These are phyloP conservation scores for Prasinococcaceae sp. DNA, from an alignment of 139 green algal genomes.

Conservation along the genomic window DNA sequence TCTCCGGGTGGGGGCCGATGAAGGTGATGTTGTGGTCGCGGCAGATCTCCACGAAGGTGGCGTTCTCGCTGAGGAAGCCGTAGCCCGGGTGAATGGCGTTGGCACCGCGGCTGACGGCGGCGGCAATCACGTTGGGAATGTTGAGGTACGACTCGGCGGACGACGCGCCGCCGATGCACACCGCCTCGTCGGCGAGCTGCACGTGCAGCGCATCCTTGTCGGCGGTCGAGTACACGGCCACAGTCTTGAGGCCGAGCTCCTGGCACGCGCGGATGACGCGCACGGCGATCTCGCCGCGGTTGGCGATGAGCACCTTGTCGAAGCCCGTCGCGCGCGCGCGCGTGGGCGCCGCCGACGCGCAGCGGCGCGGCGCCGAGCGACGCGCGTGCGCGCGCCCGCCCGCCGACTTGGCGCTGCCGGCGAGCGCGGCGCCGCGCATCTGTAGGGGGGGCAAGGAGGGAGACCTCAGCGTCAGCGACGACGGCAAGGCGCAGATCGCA, in stretches of 20 bases:
- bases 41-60: slow-evolving; percentile 92
- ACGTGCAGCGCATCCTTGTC: slow-evolving; percentile 76
- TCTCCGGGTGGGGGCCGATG: slow-evolving; percentile 78
- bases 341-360: too few relatives aligned
- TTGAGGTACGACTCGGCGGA: slow-evolving; percentile 78
- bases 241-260: slow-evolving; percentile 70
- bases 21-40: slow-evolving; percentile 87
- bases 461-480: too few relatives aligned
- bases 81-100: slow-evolving; percentile 73
- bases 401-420: too few relatives aligned
- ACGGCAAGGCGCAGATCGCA: too few relatives aligned
- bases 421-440: too few relatives aligned
- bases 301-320: slow-evolving; percentile 77
- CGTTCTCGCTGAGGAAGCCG: slow-evolving; percentile 91
- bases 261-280: slow-evolving; percentile 78
- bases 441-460: too few relatives aligned
- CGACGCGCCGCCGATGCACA: slow-evolving; percentile 28
- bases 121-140: slow-evolving; percentile 82
- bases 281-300: slow-evolving; percentile 94
- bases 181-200: slow-evolving; percentile 88
- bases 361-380: too few relatives aligned
- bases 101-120: slow-evolving; percentile 70
- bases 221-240: slow-evolving; percentile 74
- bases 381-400: too few relatives aligned
- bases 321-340: too few relatives aligned